Evolutionary conservation across 257 asterid species (phyloP), one percentile per base, ranked within the genome.

Genomic region (Fraxinus anomala): DNA sequence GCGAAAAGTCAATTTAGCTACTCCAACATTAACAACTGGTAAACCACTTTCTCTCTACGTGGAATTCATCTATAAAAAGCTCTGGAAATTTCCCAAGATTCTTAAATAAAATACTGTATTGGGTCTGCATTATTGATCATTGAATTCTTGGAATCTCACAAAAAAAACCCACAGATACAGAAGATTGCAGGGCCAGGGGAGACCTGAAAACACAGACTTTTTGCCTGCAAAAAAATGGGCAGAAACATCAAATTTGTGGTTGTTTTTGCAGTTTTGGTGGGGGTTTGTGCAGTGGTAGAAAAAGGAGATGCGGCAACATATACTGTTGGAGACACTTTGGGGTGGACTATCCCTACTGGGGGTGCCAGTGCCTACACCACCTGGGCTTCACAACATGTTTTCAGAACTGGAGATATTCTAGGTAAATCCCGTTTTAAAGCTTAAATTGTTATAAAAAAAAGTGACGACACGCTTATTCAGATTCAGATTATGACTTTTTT

Each of bases 311-410:
- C 92, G 0, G 88, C 89, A 63, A 86, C 89, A 4, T 88, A 81
- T 59, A 54, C 70, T 1, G 96, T 91, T 80, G 92, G 93, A 31
- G 96, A 84, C 76, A 74, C 5, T 73, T 0, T 59, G 37, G 93
- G 96, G 0, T 91, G 96, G 96, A 31, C 19, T 12, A 79, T 88
- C 71, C 93, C 96, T 10, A 33, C 70, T 3, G 79, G 39, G 31
- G 81, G 80, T 39, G 40, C 88, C 67, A 2, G 76, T 39, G 8
- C 36, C 54, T 91, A 82, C 83, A 7, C 88, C 77, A 42, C 66
- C 68, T 91, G 88, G 89, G 90, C 96, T 72, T 54, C 92, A 51
- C 87, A 66, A 51, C 85, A 84, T 66, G 66, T 36, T 76, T 86
- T 88, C 59, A 31, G 17, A 13, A 80, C 70, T 51, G 92, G 89